Conservation (phyloP, 108 stramenopile species). For the Discostella pseudostelligera region DNA sequence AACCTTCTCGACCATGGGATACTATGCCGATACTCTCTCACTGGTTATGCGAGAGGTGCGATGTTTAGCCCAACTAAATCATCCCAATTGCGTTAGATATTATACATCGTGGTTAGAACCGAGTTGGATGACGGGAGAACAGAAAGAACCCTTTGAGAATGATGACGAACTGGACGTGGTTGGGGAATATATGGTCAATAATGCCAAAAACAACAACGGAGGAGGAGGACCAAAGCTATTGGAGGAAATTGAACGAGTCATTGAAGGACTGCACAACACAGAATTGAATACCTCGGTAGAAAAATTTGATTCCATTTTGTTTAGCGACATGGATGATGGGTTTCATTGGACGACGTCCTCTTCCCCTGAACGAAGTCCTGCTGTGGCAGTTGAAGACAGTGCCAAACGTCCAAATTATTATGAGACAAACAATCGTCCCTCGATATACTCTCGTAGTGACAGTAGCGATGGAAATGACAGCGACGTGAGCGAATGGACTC, state of each 20-base stretch:
- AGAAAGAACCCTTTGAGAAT: constrained; percentile 6
- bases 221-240: constrained; percentile 26
- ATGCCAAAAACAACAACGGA: constrained; percentile 1
- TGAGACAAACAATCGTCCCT: not conserved
- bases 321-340: constrained; percentile 28
- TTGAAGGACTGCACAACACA: constrained; percentile 30
- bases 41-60: constrained; percentile 86
- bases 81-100: constrained; percentile 91
- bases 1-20: constrained; percentile 73
- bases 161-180: constrained; percentile 9
- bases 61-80: constrained; percentile 82
- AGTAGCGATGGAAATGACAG: constrained; percentile 34
- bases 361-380: not conserved
- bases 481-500: constrained; percentile 48
- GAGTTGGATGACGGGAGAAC: constrained; percentile 78
- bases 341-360: constrained; percentile 39
- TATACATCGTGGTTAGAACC: constrained; percentile 93
- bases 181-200: constrained; percentile 3
- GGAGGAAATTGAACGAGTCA: constrained; percentile 33
- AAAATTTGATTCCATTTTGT: constrained; percentile 42
- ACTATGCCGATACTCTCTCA: constrained; percentile 62
- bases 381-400: not conserved
- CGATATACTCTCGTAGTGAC: not conserved
- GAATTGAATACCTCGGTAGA: constrained; percentile 34
- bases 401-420: constrained; percentile 21